These are phyloP conservation scores for Annona squamosa DNA, from an alignment of 164 flowering plant genomes.

Conservation along the genomic window DNA sequence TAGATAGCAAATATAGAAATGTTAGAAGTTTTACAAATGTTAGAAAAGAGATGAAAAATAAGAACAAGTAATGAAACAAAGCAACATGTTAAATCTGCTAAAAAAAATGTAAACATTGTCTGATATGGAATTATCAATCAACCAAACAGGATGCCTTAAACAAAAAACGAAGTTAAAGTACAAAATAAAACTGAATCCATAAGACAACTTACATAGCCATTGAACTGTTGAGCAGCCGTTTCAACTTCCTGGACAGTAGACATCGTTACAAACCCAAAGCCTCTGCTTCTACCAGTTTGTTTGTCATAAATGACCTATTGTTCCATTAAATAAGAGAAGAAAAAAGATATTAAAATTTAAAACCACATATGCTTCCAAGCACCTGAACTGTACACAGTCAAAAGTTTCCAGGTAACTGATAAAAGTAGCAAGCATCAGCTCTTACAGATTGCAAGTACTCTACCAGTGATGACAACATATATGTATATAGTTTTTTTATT, in stretches of 20 bases:
- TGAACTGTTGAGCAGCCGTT: slow-evolving; percentile 75
- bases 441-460: too few species aligned
- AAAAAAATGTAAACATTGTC: too few species aligned
- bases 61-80: background rate
- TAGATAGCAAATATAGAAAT: too few species aligned
- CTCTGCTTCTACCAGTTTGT: slow-evolving; percentile 81
- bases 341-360: too few species aligned
- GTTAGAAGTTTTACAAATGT: background rate
- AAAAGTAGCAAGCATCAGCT: too few species aligned
- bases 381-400: too few species aligned
- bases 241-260: slow-evolving; percentile 64
- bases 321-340: background rate
- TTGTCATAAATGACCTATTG: slow-evolving; percentile 92
- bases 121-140: background rate
- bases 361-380: too few species aligned
- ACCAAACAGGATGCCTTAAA: background rate
- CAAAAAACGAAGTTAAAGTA: background rate
- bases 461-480: too few species aligned
- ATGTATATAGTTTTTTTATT: too few species aligned
- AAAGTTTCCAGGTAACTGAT: too few species aligned
- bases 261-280: slow-evolving; percentile 98
- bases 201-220: slow-evolving; percentile 72
- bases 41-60: background rate
- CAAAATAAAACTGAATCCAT: background rate
- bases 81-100: background rate